Evolutionary conservation across 345 rosid species (phyloP).

Genomic region (Firmiana major): DNA sequence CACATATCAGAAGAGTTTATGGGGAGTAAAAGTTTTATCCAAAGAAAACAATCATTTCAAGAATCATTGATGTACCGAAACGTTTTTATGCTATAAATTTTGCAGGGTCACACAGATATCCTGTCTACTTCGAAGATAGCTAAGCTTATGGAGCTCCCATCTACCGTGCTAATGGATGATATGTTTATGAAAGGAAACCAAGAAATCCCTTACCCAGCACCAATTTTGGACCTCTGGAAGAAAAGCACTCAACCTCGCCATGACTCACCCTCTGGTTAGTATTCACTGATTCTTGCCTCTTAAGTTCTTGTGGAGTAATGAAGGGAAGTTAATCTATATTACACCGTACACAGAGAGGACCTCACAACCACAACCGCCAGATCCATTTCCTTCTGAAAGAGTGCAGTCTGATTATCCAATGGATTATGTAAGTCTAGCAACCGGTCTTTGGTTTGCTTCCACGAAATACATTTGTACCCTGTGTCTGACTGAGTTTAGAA

Average conservation of each 20-base stretch:
- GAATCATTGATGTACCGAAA: neutral
- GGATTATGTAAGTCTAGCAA: constrained; percentile 44
- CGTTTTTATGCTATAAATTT: constrained; percentile 11
- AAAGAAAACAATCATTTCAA: neutral
- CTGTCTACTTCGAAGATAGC: constrained; percentile 40
- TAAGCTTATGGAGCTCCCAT: constrained; percentile 68
- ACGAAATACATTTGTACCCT: neutral
- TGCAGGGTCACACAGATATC: constrained; percentile 37
- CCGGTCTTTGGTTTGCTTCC: constrained; percentile 9
- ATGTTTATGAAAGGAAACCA: constrained; percentile 25
- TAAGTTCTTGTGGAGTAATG: constrained; percentile 10
- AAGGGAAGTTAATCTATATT: constrained; percentile 17
- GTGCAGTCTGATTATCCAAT: constrained; percentile 31
- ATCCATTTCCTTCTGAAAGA: constrained; percentile 40
- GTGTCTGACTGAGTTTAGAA: constrained; percentile 27
- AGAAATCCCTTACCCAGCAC: constrained; percentile 55
- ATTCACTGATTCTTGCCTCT: constrained; percentile 17
- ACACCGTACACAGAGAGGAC: constrained; percentile 46
- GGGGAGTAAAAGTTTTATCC: neutral
- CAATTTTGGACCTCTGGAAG: constrained; percentile 62
- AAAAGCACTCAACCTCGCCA: constrained; percentile 48
- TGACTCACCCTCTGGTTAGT: constrained; percentile 57
- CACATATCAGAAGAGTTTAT: neutral
- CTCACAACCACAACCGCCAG: constrained; percentile 38
- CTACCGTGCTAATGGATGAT: constrained; percentile 46